Percentiles rank a stretch among this genome's conserved stretches.
These are phyloP conservation scores for Fusarium beomiforme DNA, from an alignment of 2,329 filamentous ascomycete genomes.

Conservation along the genomic window DNA sequence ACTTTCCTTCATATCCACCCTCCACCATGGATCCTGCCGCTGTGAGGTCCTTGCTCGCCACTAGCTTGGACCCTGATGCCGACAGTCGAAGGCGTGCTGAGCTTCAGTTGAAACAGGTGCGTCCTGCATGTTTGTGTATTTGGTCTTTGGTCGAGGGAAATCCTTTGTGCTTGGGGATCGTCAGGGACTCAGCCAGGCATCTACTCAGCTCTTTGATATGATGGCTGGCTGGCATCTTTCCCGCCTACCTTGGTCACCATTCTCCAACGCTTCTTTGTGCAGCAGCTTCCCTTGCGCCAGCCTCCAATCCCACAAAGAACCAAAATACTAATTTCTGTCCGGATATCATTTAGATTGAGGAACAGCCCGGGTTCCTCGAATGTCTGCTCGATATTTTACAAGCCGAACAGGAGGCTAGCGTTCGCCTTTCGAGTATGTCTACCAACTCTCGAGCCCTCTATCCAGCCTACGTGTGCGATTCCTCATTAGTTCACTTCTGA, in stretches of 20 bases:
- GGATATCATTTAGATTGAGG: slow-evolving; percentile 75
- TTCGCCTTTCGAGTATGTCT: slow-evolving; percentile 86
- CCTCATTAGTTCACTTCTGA: slow-evolving; percentile 31
- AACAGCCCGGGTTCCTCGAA: slow-evolving; percentile 88
- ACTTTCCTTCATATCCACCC: slow-evolving; percentile 32
- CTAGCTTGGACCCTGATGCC: slow-evolving; percentile 78
- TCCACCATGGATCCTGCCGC: slow-evolving; percentile 76
- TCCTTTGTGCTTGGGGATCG: slow-evolving; percentile 2
- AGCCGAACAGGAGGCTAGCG: slow-evolving; percentile 83
- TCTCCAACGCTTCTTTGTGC: slow-evolving; percentile 14
- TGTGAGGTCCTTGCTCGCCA: slow-evolving; percentile 79
- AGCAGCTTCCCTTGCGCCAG: slow-evolving; percentile 31
- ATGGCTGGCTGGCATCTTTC: background rate
- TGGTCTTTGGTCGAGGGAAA: slow-evolving; percentile 13
- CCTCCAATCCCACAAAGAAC: background rate
- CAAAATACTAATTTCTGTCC: slow-evolving; percentile 33
- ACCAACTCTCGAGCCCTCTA: slow-evolving; percentile 9
- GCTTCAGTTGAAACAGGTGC: slow-evolving; percentile 82
- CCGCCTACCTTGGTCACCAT: slow-evolving; percentile 4
- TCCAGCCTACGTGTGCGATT: slow-evolving; percentile 34
- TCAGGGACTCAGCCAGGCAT: background rate
- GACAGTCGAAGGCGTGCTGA: slow-evolving; percentile 81
- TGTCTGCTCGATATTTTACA: slow-evolving; percentile 91
- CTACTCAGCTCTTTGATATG: background rate
- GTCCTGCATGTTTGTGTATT: slow-evolving; percentile 42